Conservation (phyloP, 2,329 filamentous ascomycete species). For the Penicillium palitans region DNA sequence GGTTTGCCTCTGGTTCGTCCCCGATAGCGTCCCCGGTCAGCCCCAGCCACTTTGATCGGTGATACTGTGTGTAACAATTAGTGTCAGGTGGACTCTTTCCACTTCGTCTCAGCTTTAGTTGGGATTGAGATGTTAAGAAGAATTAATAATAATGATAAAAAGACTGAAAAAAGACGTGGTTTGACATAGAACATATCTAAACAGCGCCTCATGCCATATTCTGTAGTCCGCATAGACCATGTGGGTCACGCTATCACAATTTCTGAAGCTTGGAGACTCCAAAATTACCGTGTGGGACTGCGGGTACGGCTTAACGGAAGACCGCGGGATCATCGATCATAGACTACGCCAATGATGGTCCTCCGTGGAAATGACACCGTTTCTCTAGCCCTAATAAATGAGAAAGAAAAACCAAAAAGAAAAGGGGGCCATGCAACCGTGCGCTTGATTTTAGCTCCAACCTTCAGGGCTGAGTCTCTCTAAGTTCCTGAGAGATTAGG, state of each 20-base stretch:
- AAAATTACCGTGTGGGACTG: constrained; percentile 17
- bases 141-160: too few relatives aligned
- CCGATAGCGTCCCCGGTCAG: constrained; percentile 3
- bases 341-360: constrained; percentile 6
- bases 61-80: not conserved
- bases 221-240: constrained; percentile 6
- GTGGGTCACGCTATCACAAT: constrained; percentile 8
- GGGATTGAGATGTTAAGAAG: not conserved
- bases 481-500: not conserved
- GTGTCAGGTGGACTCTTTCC: constrained; percentile 2
- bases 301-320: constrained; percentile 25
- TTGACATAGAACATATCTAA: too few relatives aligned
- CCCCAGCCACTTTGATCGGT: constrained; percentile 1
- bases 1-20: constrained; percentile 18
- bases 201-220: not conserved
- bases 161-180: too few relatives aligned
- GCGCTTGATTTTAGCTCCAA: constrained; percentile 22
- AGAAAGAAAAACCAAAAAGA: not conserved
- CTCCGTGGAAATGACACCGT: constrained; percentile 12
- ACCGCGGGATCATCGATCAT: constrained; percentile 27
- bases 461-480: constrained; percentile 21
- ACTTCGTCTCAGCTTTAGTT: constrained; percentile 6
- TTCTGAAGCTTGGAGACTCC: constrained; percentile 1
- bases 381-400: constrained; percentile 8
- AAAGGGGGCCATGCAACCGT: constrained; percentile 14